phyloP scores from a whole-genome alignment of 2,329 filamentous ascomycete species.

The Ophiobolus disseminans region DNA sequence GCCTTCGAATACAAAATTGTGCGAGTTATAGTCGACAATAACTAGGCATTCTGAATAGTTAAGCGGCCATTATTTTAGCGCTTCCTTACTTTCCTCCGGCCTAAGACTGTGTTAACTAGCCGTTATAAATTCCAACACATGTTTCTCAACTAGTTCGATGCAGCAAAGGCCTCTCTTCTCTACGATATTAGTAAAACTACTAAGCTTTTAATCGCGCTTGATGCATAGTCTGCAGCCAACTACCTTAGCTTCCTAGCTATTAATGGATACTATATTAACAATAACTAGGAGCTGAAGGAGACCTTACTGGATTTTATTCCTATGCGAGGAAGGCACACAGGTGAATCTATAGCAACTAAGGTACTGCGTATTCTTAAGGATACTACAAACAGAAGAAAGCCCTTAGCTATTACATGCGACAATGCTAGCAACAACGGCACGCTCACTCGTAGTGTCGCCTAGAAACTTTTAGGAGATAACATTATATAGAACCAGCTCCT shows the following conservation, averaged over 20 bases:
- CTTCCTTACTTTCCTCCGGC: conserved; percentile 7
- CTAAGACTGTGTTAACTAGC: conserved; percentile 6
- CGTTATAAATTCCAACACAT: conserved; percentile 12
- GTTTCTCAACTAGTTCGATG: conserved; percentile 3
- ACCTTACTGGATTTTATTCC: conserved; percentile 10
- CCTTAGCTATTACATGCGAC: conserved; percentile 8
- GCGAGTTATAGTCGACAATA: conserved; percentile 10
- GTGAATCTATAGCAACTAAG: conserved; percentile 1
- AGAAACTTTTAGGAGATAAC: not conserved
- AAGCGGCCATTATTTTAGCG: conserved; percentile 7
- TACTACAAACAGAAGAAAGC: not conserved
- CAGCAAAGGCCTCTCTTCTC: not conserved
- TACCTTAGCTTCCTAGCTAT: conserved; percentile 9
- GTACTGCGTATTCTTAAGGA: conserved; percentile 3
- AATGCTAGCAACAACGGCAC: conserved; percentile 5
- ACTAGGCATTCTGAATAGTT: conserved; percentile 7
- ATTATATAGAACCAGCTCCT: not conserved
- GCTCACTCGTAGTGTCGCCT: not conserved
- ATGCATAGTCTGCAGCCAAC: conserved; percentile 9
- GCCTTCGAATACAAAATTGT: conserved; percentile 7
- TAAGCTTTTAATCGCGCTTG: conserved; percentile 8
- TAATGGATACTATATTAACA: conserved; percentile 14
- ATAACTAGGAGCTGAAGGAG: conserved; percentile 5
- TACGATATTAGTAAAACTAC: conserved; percentile 4
- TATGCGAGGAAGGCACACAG: conserved; percentile 2